Percentiles rank a stretch among this genome's conserved stretches.
phyloP scores from a whole-genome alignment of 352 stramenopile genomes.

The Phytophthora fragariae region DNA sequence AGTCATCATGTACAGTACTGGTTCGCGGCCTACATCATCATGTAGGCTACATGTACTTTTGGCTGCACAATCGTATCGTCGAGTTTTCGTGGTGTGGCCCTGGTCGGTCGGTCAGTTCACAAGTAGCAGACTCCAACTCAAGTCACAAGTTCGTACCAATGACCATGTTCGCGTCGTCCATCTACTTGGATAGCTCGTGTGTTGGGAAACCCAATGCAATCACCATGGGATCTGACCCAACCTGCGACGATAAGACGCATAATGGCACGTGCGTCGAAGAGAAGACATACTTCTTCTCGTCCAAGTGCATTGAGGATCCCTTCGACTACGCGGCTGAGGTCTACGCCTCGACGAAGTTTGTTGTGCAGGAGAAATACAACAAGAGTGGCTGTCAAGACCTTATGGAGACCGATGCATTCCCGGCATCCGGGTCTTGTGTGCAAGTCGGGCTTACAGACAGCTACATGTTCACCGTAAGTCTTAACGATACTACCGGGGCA shows the following conservation, averaged over 20 bases:
- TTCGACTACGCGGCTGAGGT: background rate
- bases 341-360: background rate
- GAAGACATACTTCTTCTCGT: background rate
- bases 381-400: background rate
- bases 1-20: too few relatives aligned
- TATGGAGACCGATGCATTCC: background rate
- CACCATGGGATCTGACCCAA: background rate
- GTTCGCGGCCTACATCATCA: too few relatives aligned
- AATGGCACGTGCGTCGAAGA: background rate
- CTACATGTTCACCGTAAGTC: background rate
- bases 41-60: too few relatives aligned
- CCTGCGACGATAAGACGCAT: background rate
- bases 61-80: too few relatives aligned
- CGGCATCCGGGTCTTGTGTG: background rate
- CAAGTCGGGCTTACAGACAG: background rate
- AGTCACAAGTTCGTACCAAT: background rate
- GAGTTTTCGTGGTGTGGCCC: too few relatives aligned
- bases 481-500: background rate
- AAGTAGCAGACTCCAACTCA: background rate
- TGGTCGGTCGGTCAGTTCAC: background rate
- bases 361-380: background rate
- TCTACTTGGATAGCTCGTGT: background rate
- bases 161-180: background rate
- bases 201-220: background rate
- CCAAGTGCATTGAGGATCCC: background rate